Percentiles rank a stretch among this genome's conserved stretches.
Conservation (phyloP, 2,329 filamentous ascomycete species). For the Aspergillus sp. region DNA sequence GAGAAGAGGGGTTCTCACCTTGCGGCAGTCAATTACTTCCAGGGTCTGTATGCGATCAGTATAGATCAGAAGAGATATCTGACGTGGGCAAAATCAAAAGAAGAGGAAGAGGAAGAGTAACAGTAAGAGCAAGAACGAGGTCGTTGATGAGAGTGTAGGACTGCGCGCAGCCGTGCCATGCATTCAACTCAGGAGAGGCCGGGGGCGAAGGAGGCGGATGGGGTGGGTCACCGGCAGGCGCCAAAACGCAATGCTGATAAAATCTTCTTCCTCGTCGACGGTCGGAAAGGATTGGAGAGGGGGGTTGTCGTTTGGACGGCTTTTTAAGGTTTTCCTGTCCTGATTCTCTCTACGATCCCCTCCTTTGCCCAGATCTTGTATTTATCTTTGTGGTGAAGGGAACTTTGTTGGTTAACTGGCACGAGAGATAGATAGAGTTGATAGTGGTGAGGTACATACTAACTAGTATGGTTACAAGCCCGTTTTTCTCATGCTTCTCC, state of each 20-base stretch:
- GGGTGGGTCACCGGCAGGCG: constrained; percentile 13
- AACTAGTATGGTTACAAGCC: not conserved
- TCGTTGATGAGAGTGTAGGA: not conserved
- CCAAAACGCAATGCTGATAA: constrained; percentile 5
- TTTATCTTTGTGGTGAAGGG: too few relatives aligned
- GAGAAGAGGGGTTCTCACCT: not conserved
- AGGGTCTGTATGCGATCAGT: not conserved
- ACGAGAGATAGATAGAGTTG: not conserved
- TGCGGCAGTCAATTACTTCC: not conserved
- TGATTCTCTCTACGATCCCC: not conserved
- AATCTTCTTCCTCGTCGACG: not conserved
- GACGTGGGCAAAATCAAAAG: not conserved
- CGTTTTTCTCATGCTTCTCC: not conserved
- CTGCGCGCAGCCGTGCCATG: constrained; percentile 12
- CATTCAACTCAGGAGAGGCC: constrained; percentile 16
- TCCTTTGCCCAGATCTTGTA: not conserved
- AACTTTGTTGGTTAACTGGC: not conserved
- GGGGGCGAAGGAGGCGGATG: constrained; percentile 9
- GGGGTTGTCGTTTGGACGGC: not conserved
- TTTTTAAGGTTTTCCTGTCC: not conserved
- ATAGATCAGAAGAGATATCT: not conserved
- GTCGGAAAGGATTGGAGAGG: not conserved
- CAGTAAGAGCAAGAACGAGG: not conserved
- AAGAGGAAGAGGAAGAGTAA: not conserved
- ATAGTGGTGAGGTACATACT: not conserved